Base-by-base conservation (phyloP, 805 yeast genomes). In the Sporopachydermia quercuum region DNA sequence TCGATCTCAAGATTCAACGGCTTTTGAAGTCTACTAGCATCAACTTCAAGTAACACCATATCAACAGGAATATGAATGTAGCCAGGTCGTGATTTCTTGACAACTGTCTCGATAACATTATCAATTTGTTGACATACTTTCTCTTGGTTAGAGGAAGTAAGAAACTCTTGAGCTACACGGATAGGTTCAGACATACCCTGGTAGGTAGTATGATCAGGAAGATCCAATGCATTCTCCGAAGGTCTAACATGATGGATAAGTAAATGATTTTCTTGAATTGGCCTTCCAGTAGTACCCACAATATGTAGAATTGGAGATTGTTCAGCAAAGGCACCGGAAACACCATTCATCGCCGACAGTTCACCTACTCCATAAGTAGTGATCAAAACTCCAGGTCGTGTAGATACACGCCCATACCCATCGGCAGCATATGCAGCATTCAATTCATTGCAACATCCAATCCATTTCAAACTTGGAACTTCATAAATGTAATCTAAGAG, bases 301-400 rank as follows among this genome's bases (percentile, higher is more conserved):
- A 86, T 76, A 58, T 84, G 94, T 42, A 85, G 62, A 2, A 85
- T 62, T 4, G 91, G 91, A 35, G 78, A 78, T 48, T 66, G 71
- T 59, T 85, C 96, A 23, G 94, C 80, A 61, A 70, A 78, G 0
- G 94, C 73, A 38, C 94, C 94, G 19, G 85, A 66, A 40, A 83
- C 62, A 37, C 93, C 94, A 58, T 84, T 84, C 45, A 84, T 52
- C 2, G 94, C 93, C 43, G 85, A 74, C 45, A 84, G 66, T 55
- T 85, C 95, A 42, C 96, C 96, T 14, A 85, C 96, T 39, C 95
- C 96, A 57, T 67, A 82, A 3, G 96, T 85, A 39, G 87, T 76
- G 40, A 73, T 57, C 34, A 74, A 56, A 15, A 76, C 85, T 40
- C 85, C 83, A 4, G 81, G 69, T n/a, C 72, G 68, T 38, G 67